Conservation (phyloP, 2,329 filamentous ascomycete species). For the Colletotrichum navitas region DNA sequence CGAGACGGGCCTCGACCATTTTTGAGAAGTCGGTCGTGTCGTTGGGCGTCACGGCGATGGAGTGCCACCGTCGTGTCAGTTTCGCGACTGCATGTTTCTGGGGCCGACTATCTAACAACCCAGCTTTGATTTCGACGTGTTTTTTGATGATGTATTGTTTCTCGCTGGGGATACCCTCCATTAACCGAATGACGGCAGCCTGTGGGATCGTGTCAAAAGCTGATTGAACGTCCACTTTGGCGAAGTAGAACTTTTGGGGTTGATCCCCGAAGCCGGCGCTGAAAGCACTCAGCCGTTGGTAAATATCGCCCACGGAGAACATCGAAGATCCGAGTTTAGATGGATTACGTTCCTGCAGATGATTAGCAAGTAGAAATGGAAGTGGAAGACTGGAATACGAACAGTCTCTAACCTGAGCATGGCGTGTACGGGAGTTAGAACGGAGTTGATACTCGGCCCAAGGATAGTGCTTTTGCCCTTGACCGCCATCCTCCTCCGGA, state of each 20-base stretch:
- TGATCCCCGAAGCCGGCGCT: slow-evolving; percentile 61
- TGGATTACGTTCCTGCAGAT: slow-evolving; percentile 59
- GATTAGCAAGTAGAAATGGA: neutral
- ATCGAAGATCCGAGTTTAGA: slow-evolving; percentile 80
- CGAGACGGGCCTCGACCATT: slow-evolving; percentile 56
- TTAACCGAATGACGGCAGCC: slow-evolving; percentile 74
- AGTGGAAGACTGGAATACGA: slow-evolving; percentile 31
- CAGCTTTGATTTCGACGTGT: slow-evolving; percentile 77
- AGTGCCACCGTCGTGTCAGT: slow-evolving; percentile 63
- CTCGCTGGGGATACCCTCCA: slow-evolving; percentile 68
- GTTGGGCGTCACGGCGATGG: slow-evolving; percentile 59
- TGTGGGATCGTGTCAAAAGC: slow-evolving; percentile 98
- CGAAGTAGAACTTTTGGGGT: slow-evolving; percentile 77
- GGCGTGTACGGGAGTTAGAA: slow-evolving; percentile 80
- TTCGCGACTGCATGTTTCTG: slow-evolving; percentile 52
- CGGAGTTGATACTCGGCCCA: slow-evolving; percentile 56
- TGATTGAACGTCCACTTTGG: slow-evolving; percentile 90
- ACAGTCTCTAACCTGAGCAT: slow-evolving; percentile 85
- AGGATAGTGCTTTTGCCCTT: slow-evolving; percentile 73
- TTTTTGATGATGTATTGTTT: slow-evolving; percentile 78
- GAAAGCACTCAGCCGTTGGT: slow-evolving; percentile 78
- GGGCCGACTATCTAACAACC: slow-evolving; percentile 42
- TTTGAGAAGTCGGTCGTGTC: slow-evolving; percentile 61
- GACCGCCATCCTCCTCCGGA: slow-evolving; percentile 73
- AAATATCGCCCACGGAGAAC: slow-evolving; percentile 85